Percentiles rank a stretch among this genome's conserved stretches.
Evolutionary conservation across 2,329 filamentous ascomycete genomes (phyloP).

Genomic region (Macroventuria anomochaeta): DNA sequence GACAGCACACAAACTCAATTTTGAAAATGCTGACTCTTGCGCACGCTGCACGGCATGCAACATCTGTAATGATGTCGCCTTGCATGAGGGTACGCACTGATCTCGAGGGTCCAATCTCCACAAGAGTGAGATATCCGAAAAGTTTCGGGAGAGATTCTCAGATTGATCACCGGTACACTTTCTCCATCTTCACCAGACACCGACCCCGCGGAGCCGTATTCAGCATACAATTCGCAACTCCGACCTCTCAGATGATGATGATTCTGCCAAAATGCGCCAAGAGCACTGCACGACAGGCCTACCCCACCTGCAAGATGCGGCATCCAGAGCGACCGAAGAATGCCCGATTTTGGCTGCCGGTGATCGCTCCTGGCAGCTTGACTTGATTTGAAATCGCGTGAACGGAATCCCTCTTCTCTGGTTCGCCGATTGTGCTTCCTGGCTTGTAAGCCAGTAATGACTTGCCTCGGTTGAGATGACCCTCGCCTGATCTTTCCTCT

Average conservation of each 20-base stretch:
- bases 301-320: conserved; percentile 18
- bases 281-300: conserved; percentile 10
- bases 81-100: conserved; percentile 13
- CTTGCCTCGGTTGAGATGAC: conserved; percentile 21
- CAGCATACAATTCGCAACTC: conserved; percentile 3
- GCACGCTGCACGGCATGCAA: neutral
- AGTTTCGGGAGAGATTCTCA: conserved; percentile 1
- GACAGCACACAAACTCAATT: conserved; percentile 10
- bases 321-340: conserved; percentile 36
- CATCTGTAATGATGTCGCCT: conserved; percentile 13
- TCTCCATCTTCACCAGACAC: conserved; percentile 1
- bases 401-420: conserved; percentile 13
- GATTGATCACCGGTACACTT: conserved; percentile 10
- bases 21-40: conserved; percentile 4
- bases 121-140: conserved; percentile 6
- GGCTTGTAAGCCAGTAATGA: conserved; percentile 19
- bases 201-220: conserved; percentile 9
- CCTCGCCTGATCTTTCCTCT: conserved; percentile 24
- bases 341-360: conserved; percentile 33
- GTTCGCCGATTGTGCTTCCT: conserved; percentile 18
- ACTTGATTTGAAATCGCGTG: conserved; percentile 27
- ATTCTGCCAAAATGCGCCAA: conserved; percentile 26
- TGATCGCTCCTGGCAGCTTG: conserved; percentile 26
- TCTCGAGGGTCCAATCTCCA: conserved; percentile 10
- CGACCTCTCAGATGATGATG: conserved; percentile 20